Conservation (phyloP, 2,329 filamentous ascomycete species). For the Tolypocladium amazonense region DNA sequence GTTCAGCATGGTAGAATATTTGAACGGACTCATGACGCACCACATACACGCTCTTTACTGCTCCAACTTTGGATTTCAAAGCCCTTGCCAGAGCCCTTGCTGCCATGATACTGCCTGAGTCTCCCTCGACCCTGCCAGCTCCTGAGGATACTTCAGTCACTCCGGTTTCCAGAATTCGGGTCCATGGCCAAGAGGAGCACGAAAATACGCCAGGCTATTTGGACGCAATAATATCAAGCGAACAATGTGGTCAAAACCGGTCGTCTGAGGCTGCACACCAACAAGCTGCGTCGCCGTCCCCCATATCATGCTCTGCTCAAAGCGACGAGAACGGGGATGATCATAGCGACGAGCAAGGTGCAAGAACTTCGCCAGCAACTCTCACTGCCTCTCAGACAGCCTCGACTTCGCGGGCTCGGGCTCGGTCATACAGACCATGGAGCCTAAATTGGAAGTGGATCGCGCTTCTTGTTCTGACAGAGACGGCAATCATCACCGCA, state of each 20-base stretch:
- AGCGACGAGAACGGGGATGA: neutral
- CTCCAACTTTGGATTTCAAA: neutral
- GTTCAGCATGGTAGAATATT: neutral
- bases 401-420: neutral
- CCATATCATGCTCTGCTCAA: neutral
- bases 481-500: neutral
- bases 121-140: neutral
- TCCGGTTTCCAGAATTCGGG: neutral
- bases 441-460: neutral
- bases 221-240: neutral
- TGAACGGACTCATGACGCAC: neutral
- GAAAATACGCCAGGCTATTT: neutral
- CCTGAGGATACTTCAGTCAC: neutral
- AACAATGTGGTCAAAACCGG: neutral
- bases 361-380: neutral
- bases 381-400: neutral
- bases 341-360: neutral
- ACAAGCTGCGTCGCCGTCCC: neutral
- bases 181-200: neutral
- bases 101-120: neutral
- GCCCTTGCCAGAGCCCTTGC: neutral
- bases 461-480: neutral
- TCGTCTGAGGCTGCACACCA: neutral
- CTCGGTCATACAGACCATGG: neutral
- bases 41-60: neutral